A percentile compares a stretch with the other conserved stretches of the same genome.
Conservation (phyloP, 805 yeast genomes). For the Candida ortonii region DNA sequence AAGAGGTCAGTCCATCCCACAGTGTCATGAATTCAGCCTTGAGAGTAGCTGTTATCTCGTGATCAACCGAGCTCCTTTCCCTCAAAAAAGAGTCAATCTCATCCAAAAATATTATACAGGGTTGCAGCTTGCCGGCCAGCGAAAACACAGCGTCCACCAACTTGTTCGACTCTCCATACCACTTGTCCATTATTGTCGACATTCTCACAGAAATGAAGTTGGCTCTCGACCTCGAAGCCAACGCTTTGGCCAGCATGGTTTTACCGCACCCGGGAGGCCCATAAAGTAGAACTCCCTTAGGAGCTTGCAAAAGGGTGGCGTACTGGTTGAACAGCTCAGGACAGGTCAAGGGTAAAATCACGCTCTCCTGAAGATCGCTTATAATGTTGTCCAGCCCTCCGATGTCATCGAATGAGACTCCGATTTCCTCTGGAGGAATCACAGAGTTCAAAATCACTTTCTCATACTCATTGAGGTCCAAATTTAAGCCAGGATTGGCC, state of each 20-base stretch:
- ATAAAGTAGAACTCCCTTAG: slow-evolving; percentile 86
- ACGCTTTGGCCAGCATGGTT: slow-evolving; percentile 94
- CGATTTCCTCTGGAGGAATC: slow-evolving; percentile 80
- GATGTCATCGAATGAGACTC: slow-evolving; percentile 71
- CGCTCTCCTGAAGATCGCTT: slow-evolving; percentile 83
- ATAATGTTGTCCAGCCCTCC: slow-evolving; percentile 86
- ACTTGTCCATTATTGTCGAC: slow-evolving; percentile 94
- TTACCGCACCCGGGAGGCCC: slow-evolving; percentile 99
- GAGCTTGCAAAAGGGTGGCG: slow-evolving; percentile 73
- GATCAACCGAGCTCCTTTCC: slow-evolving; percentile 80
- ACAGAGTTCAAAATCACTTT: slow-evolving; percentile 71
- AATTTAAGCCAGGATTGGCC: slow-evolving; percentile 54
- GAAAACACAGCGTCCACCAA: slow-evolving; percentile 91
- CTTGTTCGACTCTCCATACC: slow-evolving; percentile 97
- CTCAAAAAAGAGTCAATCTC: slow-evolving; percentile 94
- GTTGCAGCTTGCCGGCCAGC: slow-evolving; percentile 83
- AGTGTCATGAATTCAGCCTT: slow-evolving; percentile 97
- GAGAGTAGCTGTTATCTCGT: slow-evolving; percentile 90
- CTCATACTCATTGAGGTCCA: slow-evolving; percentile 71
- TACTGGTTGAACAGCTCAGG: slow-evolving; percentile 74
- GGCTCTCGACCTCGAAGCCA: slow-evolving; percentile 89
- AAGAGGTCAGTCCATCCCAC: slow-evolving; percentile 86
- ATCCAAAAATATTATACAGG: slow-evolving; percentile 92
- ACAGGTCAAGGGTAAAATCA: slow-evolving; percentile 78
- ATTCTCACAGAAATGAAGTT: slow-evolving; percentile 86